Evolutionary conservation across 305 asterid genomes (phyloP).

Genomic region (Fraxinus greggii): DNA sequence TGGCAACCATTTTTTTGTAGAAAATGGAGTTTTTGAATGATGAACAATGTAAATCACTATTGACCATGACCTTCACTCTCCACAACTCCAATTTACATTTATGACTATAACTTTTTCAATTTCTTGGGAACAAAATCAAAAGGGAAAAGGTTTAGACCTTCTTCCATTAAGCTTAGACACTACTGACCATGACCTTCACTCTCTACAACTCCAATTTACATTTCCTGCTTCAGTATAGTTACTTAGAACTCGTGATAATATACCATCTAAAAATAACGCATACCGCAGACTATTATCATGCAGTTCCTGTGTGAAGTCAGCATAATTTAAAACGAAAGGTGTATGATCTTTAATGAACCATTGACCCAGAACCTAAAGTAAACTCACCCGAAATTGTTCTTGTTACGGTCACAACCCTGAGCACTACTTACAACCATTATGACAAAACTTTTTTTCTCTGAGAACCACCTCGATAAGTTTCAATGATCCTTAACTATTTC

Average conservation of each 20-base stretch:
- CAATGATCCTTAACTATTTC: background rate
- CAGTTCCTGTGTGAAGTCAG: background rate
- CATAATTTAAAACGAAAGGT: background rate
- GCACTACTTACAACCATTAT: background rate
- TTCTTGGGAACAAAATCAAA: background rate
- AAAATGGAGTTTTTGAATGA: background rate
- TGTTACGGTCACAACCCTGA: background rate
- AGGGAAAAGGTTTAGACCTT: background rate
- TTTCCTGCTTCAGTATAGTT: background rate
- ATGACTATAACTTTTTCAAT: background rate
- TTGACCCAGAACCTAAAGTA: background rate
- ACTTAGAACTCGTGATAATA: background rate
- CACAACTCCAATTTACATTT: too few relatives aligned
- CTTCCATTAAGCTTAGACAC: background rate
- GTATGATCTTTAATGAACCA: background rate
- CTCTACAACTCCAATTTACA: background rate
- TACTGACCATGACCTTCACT: background rate
- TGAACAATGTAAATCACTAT: background rate
- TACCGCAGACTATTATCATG: background rate
- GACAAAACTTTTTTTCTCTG: background rate
- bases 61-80: too few relatives aligned
- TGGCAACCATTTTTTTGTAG: background rate
- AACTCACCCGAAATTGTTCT: background rate
- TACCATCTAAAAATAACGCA: background rate
- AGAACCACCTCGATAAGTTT: background rate